These are phyloP conservation scores for Epichloe scottii DNA, from an alignment of 2,329 filamentous ascomycete genomes.

Conservation along the genomic window DNA sequence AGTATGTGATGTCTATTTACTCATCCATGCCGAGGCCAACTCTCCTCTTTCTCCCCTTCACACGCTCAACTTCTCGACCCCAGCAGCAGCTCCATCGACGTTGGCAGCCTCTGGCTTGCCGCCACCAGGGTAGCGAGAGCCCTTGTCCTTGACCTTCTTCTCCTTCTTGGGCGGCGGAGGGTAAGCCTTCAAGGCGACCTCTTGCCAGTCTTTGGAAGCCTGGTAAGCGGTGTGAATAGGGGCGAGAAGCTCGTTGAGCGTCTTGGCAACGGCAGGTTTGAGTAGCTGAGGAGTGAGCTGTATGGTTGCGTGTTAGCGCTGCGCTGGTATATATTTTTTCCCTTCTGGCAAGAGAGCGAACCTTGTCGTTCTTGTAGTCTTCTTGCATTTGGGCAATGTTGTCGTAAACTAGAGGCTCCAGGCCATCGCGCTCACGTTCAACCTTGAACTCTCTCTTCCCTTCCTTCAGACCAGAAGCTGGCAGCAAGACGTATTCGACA, in stretches of 20 bases:
- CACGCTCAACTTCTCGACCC: conserved; percentile 5
- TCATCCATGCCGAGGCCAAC: background rate
- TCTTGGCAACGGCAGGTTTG: conserved; percentile 70
- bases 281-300: conserved; percentile 70
- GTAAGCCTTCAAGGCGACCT: conserved; percentile 60
- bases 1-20: background rate
- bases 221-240: conserved; percentile 68
- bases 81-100: conserved; percentile 2
- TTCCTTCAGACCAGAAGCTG: conserved; percentile 50
- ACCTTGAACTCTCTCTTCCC: conserved; percentile 55
- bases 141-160: conserved; percentile 68
- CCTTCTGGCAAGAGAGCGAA: conserved; percentile 25
- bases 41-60: background rate
- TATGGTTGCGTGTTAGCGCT: background rate
- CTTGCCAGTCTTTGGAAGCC: conserved; percentile 64
- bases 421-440: conserved; percentile 46
- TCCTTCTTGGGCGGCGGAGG: conserved; percentile 59
- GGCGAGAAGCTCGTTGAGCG: conserved; percentile 58
- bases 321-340: fast-evolving
- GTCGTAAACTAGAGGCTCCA: conserved; percentile 70
- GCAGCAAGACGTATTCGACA: conserved; percentile 76
- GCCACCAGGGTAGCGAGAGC: conserved; percentile 46
- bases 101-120: conserved; percentile 1
- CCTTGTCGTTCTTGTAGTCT: conserved; percentile 69
- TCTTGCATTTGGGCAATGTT: conserved; percentile 60